Evolutionary conservation across 768 basidiomycete species (phyloP).

Genomic region (Daedaleopsis nitida): DNA sequence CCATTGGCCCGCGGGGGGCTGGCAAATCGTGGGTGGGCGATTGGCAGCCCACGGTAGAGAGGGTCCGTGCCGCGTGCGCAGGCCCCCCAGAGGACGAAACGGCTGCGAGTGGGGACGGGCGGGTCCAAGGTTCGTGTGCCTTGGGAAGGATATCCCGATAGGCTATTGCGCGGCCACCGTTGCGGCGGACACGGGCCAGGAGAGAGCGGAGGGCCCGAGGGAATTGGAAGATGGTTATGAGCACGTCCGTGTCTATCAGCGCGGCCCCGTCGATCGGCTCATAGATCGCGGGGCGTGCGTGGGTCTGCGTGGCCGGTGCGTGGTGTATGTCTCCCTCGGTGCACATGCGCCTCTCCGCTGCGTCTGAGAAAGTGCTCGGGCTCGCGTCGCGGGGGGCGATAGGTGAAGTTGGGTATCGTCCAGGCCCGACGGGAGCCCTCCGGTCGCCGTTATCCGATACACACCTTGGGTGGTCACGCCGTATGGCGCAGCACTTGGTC

Average conservation of each 20-base stretch:
- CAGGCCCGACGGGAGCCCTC: background rate
- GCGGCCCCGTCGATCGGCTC: slow-evolving; percentile 20
- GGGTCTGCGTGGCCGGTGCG: background rate
- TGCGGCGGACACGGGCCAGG: slow-evolving; percentile 16
- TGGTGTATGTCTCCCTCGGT: slow-evolving; percentile 9
- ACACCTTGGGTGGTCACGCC: background rate
- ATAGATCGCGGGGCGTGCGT: background rate
- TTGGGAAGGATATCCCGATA: slow-evolving; percentile 20
- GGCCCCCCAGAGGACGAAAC: background rate
- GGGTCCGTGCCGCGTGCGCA: background rate
- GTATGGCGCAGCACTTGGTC: background rate
- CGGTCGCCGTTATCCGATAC: background rate
- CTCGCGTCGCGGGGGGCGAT: slow-evolving; percentile 4
- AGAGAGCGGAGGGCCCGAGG: slow-evolving; percentile 21
- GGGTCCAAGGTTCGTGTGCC: background rate
- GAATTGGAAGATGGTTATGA: slow-evolving; percentile 21
- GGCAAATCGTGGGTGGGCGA: background rate
- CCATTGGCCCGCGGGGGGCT: slow-evolving; percentile 2
- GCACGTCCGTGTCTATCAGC: slow-evolving; percentile 25
- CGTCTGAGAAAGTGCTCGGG: slow-evolving; percentile 12
- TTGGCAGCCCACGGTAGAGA: background rate
- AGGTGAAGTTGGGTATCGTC: slow-evolving; percentile 6
- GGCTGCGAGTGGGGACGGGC: background rate
- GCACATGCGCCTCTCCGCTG: slow-evolving; percentile 10
- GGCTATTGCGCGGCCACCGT: slow-evolving; percentile 17